These are phyloP conservation scores for Hymenoscyphus repandus DNA, from an alignment of 2,329 filamentous ascomycete species.

Conservation along the genomic window DNA sequence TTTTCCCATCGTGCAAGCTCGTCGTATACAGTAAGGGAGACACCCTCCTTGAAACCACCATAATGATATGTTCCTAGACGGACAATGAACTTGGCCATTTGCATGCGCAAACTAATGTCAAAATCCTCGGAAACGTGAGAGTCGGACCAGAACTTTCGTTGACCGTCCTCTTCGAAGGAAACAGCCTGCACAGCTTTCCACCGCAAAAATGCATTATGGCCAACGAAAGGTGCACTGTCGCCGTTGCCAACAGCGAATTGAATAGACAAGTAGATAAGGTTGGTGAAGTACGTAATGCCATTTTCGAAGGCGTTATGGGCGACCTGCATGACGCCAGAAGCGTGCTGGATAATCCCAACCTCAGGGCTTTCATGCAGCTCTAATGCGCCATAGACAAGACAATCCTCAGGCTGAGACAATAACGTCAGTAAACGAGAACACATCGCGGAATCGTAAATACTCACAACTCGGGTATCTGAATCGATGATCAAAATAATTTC, in stretches of 20 bases:
- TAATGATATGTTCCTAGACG: constrained; percentile 65
- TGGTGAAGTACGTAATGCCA: constrained; percentile 56
- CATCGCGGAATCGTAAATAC: too few species aligned
- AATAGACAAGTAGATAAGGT: constrained; percentile 71
- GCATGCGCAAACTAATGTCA: constrained; percentile 67
- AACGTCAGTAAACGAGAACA: not conserved
- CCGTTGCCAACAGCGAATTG: constrained; percentile 65
- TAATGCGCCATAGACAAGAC: constrained; percentile 1
- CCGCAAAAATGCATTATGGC: constrained; percentile 70
- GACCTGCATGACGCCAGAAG: constrained; percentile 73
- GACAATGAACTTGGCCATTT: constrained; percentile 62
- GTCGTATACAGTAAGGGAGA: constrained; percentile 68
- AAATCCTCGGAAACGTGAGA: constrained; percentile 66
- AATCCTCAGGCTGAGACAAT: constrained; percentile 1
- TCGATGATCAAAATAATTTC: constrained; percentile 64
- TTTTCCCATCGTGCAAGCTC: constrained; percentile 70
- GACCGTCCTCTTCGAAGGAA: constrained; percentile 49
- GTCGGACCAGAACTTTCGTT: constrained; percentile 14
- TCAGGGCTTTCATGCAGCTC: constrained; percentile 53
- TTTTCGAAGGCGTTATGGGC: constrained; percentile 69
- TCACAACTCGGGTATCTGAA: constrained; percentile 55
- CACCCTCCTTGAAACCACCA: constrained; percentile 68
- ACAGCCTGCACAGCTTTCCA: constrained; percentile 61
- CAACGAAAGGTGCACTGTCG: constrained; percentile 63
- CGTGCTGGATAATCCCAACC: constrained; percentile 67